Evolutionary conservation across 306 rosid species (phyloP).

Genomic region (Cotoneaster glaucophyllus): DNA sequence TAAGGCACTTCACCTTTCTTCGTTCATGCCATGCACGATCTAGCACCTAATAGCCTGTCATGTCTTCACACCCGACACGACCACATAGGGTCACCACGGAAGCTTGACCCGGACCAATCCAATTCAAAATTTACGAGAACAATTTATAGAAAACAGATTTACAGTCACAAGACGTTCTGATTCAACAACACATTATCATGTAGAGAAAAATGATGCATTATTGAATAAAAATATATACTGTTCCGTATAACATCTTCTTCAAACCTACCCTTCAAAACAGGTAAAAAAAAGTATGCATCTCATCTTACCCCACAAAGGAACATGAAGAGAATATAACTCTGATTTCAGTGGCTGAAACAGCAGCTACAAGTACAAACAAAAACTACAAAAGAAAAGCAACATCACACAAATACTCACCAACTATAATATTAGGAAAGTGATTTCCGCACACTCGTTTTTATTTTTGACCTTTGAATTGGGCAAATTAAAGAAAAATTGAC

Average conservation of each 20-base stretch:
- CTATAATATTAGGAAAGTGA: not conserved
- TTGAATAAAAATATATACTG: too few species aligned
- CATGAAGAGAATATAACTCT: not conserved
- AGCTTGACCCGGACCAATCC: not conserved
- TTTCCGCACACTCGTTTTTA: too few species aligned
- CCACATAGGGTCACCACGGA: not conserved
- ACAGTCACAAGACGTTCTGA: too few species aligned
- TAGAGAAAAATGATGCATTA: too few species aligned
- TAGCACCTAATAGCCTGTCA: too few species aligned
- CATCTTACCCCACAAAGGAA: not conserved
- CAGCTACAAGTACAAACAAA: not conserved
- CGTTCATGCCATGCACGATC: too few species aligned
- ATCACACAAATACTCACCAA: not conserved
- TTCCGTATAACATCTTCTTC: not conserved
- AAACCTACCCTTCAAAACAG: not conserved
- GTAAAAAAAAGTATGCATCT: not conserved
- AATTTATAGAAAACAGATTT: too few species aligned
- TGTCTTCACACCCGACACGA: too few species aligned
- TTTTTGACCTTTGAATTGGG: not conserved
- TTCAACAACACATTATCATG: too few species aligned
- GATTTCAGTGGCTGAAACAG: not conserved
- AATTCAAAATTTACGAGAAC: not conserved
- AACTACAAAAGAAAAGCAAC: not conserved
- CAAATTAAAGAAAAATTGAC: not conserved
- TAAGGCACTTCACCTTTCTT: not conserved